These are phyloP conservation scores for Tricholoma terreum DNA, from an alignment of 768 basidiomycete genomes.

Conservation along the genomic window DNA sequence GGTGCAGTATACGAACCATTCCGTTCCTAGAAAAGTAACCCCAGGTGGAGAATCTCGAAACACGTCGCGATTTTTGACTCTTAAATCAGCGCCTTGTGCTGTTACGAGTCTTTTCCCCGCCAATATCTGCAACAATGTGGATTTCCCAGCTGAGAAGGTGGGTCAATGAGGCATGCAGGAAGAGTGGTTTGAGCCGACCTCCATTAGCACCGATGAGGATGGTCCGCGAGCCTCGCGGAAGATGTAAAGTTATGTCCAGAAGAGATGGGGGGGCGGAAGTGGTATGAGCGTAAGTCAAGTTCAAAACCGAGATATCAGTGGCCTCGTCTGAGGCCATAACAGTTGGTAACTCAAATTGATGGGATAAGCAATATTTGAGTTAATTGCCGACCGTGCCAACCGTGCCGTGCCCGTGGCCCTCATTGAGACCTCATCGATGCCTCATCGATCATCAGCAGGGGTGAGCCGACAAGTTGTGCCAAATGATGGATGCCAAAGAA, in stretches of 20 bases:
- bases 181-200: slow-evolving; percentile 46
- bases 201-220: slow-evolving; percentile 93
- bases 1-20: slow-evolving; percentile 63
- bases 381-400: no score
- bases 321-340: slow-evolving; percentile 1
- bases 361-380: slow-evolving; percentile 2
- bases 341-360: no score
- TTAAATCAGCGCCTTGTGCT: slow-evolving; percentile 48
- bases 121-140: slow-evolving; percentile 90
- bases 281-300: slow-evolving; percentile 59
- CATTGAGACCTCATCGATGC: no score
- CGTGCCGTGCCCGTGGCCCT: no score
- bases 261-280: slow-evolving; percentile 50
- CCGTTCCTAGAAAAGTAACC: slow-evolving; percentile 87
- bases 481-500: no score
- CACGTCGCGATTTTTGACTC: slow-evolving; percentile 80
- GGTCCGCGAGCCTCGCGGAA: slow-evolving; percentile 77
- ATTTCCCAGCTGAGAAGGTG: slow-evolving; percentile 72
- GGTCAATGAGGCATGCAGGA: slow-evolving; percentile 10
- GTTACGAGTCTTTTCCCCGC: slow-evolving; percentile 87
- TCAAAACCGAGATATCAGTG: slow-evolving; percentile 41
- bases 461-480: no score
- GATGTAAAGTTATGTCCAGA: slow-evolving; percentile 55
- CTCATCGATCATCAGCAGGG: no score
- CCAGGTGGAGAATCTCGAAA: slow-evolving; percentile 84